Base-by-base conservation (phyloP, 2,329 filamentous ascomycete species). In the Gaeumannomyces sp. region DNA sequence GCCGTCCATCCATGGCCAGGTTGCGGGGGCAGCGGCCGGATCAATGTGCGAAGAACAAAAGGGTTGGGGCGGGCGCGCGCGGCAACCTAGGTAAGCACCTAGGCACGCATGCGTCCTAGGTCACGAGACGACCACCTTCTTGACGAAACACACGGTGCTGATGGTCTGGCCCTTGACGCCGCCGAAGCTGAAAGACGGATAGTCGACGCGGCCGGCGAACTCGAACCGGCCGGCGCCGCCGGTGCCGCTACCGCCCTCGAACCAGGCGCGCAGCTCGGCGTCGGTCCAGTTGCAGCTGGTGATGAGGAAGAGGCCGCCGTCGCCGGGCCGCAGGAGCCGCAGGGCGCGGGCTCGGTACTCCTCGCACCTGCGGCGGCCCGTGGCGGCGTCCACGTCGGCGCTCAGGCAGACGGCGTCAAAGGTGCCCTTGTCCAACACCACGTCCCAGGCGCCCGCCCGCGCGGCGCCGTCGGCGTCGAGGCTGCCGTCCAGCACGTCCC, bases 221-320 rank as follows among this genome's bases (percentile, higher is more conserved):
- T 80, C 79, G 70, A 96, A 81, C 62, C 79, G 73, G 73, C 50
- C 70, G 69, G 6, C 67, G 56, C 66, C 56, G 45, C 65, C 69
- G 56, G 68, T 61, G 3, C 64, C 65, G 56, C 67, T 33, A 4
- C 64, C 67, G 33, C 76, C 79, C 62, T 83, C 86, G 73, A 98
- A 95, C 93, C 94, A 98, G 22, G 77, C 78, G 66, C 83, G 80
- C 71, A 99, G 77, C 80, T 99, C 95, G 57, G 87, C 85, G 79
- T 95, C 93, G 1, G 94, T 98, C 95, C 95, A 99, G 78, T 99
- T 99, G 76, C 95, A 99, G 76, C 93, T 97, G 64, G 95, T 98
- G 64, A 99, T 86, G 66, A 97, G 77, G 70, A 98, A 85, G 29
- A 92, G 80, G 0, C 92, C 92, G 1, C 88, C 89, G 1, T 91